Conservation (phyloP, 305 asterid genomes). For the Plantago coronopus region DNA sequence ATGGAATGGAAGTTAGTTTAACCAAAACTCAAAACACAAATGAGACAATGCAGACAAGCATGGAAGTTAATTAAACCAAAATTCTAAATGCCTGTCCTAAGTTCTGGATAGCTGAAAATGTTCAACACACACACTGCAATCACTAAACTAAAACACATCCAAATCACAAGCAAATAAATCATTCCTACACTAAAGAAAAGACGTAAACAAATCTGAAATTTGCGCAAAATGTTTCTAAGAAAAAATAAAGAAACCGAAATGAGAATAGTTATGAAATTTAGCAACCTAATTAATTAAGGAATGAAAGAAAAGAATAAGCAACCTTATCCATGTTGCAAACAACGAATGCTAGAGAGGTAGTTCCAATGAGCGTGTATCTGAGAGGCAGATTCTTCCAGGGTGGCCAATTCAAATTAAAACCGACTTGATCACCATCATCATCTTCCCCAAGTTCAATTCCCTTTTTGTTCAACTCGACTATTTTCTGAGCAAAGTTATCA, state of each 20-base stretch:
- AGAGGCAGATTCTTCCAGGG: conserved; percentile 90
- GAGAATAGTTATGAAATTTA: not conserved
- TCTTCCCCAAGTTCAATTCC: conserved; percentile 31
- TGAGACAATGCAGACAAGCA: conserved; percentile 25
- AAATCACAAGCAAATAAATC: conserved; percentile 7
- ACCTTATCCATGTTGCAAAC: conserved; percentile 99
- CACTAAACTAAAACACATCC: not conserved
- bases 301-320: conserved; percentile 5
- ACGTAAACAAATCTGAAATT: not conserved
- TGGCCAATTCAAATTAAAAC: conserved; percentile 64
- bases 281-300: not conserved
- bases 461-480: conserved; percentile 35
- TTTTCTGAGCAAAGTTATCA: conserved; percentile 18
- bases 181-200: not conserved
- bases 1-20: conserved; percentile 26
- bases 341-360: conserved; percentile 89
- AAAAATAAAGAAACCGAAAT: no score
- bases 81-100: conserved; percentile 14
- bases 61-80: conserved; percentile 14
- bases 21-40: no score
- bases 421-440: conserved; percentile 36
- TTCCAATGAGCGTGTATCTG: conserved; percentile 86
- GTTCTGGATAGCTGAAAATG: no score
- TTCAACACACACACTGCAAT: conserved; percentile 6
- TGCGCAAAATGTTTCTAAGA: no score